These are phyloP conservation scores for Peronosclerospora sorghi DNA, from an alignment of 352 stramenopile species.

Conservation along the genomic window DNA sequence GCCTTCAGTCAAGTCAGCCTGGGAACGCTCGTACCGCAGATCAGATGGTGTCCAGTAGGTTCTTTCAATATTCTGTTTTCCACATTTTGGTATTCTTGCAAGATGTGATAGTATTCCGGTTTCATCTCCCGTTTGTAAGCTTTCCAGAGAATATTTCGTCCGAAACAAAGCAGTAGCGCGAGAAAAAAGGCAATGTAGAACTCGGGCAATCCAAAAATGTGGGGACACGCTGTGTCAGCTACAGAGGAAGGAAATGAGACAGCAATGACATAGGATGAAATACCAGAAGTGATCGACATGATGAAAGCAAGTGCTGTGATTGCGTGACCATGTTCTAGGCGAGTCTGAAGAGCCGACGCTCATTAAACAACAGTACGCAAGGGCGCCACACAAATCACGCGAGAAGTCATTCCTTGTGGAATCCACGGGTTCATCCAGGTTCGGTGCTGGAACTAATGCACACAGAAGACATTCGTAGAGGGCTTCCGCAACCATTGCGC, in stretches of 20 bases:
- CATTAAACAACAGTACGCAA: constrained; percentile 76
- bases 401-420: constrained; percentile 57
- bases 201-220: constrained; percentile 56
- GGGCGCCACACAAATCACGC: constrained; percentile 50
- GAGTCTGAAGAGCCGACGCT: constrained; percentile 70
- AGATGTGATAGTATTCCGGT: constrained; percentile 82
- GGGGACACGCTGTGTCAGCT: constrained; percentile 66
- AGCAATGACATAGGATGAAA: constrained; percentile 53
- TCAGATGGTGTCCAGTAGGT: constrained; percentile 55
- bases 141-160: too few relatives aligned
- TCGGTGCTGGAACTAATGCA: constrained; percentile 48
- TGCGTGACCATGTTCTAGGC: constrained; percentile 66
- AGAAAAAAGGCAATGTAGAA: constrained; percentile 77
- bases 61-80: constrained; percentile 24
- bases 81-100: constrained; percentile 63
- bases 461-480: constrained; percentile 71
- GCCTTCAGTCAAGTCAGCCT: constrained; percentile 42
- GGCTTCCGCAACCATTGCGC: constrained; percentile 65
- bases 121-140: constrained; percentile 75
- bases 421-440: constrained; percentile 44
- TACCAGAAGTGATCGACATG: constrained; percentile 67
- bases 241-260: constrained; percentile 41
- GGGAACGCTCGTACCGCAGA: constrained; percentile 57
- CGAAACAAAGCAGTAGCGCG: constrained; percentile 61
- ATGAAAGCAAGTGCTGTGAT: constrained; percentile 45